Evolutionary conservation across 768 basidiomycete species (phyloP), one percentile per base, ranked within the genome.

Genomic region (Tricholomella constricta): DNA sequence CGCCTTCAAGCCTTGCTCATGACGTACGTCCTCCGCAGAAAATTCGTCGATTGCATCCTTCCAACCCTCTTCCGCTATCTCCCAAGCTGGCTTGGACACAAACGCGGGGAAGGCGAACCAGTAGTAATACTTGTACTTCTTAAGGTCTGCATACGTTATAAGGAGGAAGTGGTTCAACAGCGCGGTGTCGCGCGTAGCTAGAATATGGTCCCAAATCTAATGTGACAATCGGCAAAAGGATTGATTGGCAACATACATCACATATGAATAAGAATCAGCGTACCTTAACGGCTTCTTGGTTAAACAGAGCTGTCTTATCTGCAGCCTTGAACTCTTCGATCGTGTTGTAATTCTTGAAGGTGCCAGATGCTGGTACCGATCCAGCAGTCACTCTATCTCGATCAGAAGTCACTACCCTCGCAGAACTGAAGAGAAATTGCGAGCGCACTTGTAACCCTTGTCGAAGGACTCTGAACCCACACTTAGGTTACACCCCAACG

Each of bases 51-150:
- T 67, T 3, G 82, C 87, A 26, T 58, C 48, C 44, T 65, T 71
- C 84, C 89, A 89, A 0, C 86, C 88, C 10, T 70, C 64, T 6
- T 77, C 80, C 29, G 75, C 73, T 59, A 91, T 86, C 74, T 91
- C 87, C 95, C 95, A 98, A 5, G 88, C 83, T 6, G 97, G 94
- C 60, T 91, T 93, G 19, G 90, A 77, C 0, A 88, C 86, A 58
- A 98, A 86, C 0, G 95, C 93, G 2, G 97, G 96, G 68, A 98
- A 97, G 0, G 91, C 89, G 64, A 98, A 98, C 97, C 96, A 99
- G 71, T 98, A 98, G 64, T 88, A 94, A 67, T 94, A 98, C 60
- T 88, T 89, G 77, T 97, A 98, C 69, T 95, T 98, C 79, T 98
- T 99, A 61, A 99, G 85, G 70, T 99, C 97, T 0, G 97, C 92